Evolutionary conservation across 2,329 filamentous ascomycete genomes (phyloP), one percentile per base, ranked within the genome.

Genomic region (Apiospora rasikravindrae): DNA sequence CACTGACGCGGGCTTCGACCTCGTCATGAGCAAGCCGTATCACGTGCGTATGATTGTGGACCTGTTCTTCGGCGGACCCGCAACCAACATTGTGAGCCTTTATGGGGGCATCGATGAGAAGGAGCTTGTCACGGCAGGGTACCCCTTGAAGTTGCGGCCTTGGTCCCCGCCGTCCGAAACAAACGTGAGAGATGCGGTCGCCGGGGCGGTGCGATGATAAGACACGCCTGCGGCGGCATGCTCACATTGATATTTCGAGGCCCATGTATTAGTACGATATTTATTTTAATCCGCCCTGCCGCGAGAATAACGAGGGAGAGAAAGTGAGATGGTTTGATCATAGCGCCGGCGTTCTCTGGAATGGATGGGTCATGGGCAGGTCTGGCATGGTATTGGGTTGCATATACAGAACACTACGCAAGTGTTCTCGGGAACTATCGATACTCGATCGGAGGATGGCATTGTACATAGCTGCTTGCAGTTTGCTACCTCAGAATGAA

Each of bases 31-130:
- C 45, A 69, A 69, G 49, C 68, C 68, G 11, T 51, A 51, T 51
- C 68, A 69, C 22, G 37, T 69, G 68, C 45, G 47, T 47, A 57
- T 69, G 45, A 69, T 69, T n/a, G 68, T 69, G 19, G 47, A 69
- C n/a, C 37, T 69, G 29, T 47, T 69, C 33, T 69, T 69, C 8
- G 68, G 68, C 33, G 68, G 68, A 10, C 68, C 68, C n/a, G 47
- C 45, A 19, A 69, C 68, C 33, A 69, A 69, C 47, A 42, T 69
- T 11, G 68, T 69, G 47, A 69, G 68, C 47, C 68, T 51, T 11
- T 69, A 69, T 19, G 68, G 68, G 11, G 68, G 45, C 29, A 53
- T 69, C 26, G 68, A 69, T 22, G 68, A 69, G 45, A 40, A 57
- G 16, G 68, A 37, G 4, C 68, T 69, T 19, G 13, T 69, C 47